Evolutionary conservation across 192 early-diverging fungal species (phyloP).

Genomic region (Glomus cerebriforme): DNA sequence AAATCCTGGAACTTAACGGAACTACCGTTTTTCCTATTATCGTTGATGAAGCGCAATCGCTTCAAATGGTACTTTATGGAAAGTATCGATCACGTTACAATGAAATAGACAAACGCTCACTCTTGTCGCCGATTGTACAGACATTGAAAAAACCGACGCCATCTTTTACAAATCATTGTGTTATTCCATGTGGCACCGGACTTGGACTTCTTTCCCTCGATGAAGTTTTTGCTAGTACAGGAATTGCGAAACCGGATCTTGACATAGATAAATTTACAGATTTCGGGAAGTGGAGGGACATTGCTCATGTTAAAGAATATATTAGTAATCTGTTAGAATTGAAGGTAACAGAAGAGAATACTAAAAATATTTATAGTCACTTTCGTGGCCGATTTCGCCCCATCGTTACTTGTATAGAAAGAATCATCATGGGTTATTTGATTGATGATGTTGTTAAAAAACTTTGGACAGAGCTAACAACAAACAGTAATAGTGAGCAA

Average conservation of each 20-base stretch:
- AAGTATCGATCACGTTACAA: not conserved
- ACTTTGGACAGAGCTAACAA: too few species aligned
- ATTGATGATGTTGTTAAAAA: too few species aligned
- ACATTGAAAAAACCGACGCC: not conserved
- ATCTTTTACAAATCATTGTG: not conserved
- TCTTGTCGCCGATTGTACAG: not conserved
- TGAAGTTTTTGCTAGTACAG: not conserved
- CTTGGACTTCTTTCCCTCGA: not conserved
- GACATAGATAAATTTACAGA: constrained; percentile 8
- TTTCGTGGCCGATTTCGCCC: too few species aligned
- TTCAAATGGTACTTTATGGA: not conserved
- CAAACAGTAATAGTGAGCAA: too few species aligned
- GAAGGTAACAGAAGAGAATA: too few species aligned
- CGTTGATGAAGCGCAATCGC: not conserved
- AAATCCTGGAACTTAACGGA: too few species aligned
- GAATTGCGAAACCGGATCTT: not conserved
- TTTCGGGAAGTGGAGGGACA: not conserved
- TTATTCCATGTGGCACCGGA: not conserved
- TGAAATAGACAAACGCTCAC: not conserved
- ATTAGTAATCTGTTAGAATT: too few species aligned
- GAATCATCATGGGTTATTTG: too few species aligned
- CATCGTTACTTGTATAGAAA: too few species aligned
- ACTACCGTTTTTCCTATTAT: constrained; percentile 2
- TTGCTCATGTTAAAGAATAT: constrained; percentile 1
- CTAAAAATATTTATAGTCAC: too few species aligned